Percentiles rank a stretch among this genome's conserved stretches.
Conservation (phyloP, 2,329 filamentous ascomycete species). For the Cladophialophora exuberans region DNA sequence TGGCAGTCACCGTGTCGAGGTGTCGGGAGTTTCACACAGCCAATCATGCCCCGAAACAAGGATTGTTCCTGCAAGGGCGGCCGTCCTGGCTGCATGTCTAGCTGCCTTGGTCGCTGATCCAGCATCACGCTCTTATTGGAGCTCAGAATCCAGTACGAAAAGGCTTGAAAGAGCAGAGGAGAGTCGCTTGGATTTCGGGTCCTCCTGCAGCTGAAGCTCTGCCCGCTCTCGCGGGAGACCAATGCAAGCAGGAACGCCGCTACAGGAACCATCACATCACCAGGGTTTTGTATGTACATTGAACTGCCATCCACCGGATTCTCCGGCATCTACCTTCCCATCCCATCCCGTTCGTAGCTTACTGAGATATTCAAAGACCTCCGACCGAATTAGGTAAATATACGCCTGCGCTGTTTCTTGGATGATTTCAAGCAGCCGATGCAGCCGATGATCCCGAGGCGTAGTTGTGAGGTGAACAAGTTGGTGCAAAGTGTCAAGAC, state of each 20-base stretch:
- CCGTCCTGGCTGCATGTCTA: constrained; percentile 19
- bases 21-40: constrained; percentile 12
- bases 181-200: constrained; percentile 25
- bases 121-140: constrained; percentile 16
- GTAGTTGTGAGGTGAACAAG: constrained; percentile 9
- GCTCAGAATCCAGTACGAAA: neutral
- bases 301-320: constrained; percentile 29
- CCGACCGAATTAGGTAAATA: constrained; percentile 24
- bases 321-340: constrained; percentile 26
- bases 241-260: constrained; percentile 25
- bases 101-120: constrained; percentile 19
- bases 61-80: constrained; percentile 31
- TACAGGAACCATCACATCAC: constrained; percentile 9
- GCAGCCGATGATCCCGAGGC: constrained; percentile 19
- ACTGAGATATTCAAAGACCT: constrained; percentile 26
- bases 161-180: constrained; percentile 28
- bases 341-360: constrained; percentile 9
- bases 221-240: constrained; percentile 17
- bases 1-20: constrained; percentile 23
- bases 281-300: constrained; percentile 30
- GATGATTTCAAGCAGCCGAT: constrained; percentile 32
- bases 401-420: constrained; percentile 27
- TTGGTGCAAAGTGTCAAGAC: neutral
- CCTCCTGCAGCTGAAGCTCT: constrained; percentile 24
- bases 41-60: constrained; percentile 27